These are phyloP conservation scores for Ogataea methanolica DNA, from an alignment of 805 yeast genomes.

Conservation along the genomic window DNA sequence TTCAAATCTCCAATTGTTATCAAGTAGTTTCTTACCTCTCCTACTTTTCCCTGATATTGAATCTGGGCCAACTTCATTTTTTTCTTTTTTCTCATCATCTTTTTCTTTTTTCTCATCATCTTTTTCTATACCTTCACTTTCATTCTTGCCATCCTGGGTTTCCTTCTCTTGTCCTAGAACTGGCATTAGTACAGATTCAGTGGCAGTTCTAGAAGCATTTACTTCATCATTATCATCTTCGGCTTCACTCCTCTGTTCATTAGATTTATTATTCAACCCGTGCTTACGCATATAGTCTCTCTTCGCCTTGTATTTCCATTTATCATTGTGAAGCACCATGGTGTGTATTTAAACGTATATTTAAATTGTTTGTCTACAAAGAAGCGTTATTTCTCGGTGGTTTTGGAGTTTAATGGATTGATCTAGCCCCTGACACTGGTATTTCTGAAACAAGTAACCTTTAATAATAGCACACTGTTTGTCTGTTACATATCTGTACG, in stretches of 20 bases:
- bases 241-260: conserved; percentile 6
- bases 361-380: not conserved
- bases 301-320: conserved; percentile 48
- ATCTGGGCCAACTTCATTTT: conserved; percentile 8
- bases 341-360: too few relatives aligned
- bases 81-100: conserved; percentile 2
- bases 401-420: not conserved
- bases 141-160: not conserved
- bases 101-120: not conserved
- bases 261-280: conserved; percentile 17
- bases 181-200: too few relatives aligned
- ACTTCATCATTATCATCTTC: conserved; percentile 2
- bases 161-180: too few relatives aligned
- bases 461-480: too few relatives aligned
- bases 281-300: conserved; percentile 39
- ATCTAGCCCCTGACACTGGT: too few relatives aligned
- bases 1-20: conserved; percentile 29
- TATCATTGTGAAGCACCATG: conserved; percentile 50
- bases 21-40: conserved; percentile 2
- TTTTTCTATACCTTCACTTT: conserved; percentile 2
- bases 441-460: too few relatives aligned
- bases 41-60: not conserved
- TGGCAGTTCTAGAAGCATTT: too few relatives aligned
- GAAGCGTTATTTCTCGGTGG: not conserved
- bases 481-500: too few relatives aligned